phyloP scores from a whole-genome alignment of 805 yeast genomes.

The Grigorovia jiainica region DNA sequence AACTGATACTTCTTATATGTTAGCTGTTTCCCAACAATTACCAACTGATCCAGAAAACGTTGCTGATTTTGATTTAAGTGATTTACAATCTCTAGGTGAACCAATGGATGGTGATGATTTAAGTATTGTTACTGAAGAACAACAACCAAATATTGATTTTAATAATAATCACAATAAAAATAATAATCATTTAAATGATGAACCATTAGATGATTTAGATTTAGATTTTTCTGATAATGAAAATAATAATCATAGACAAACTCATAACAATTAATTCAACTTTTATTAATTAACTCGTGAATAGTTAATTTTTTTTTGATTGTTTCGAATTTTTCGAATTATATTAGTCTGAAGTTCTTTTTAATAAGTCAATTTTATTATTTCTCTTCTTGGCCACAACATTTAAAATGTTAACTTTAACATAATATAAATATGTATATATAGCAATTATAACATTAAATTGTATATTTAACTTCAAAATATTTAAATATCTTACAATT shows the following conservation, averaged over 20 bases:
- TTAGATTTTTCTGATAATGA: conserved; percentile 27
- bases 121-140: conserved; percentile 14
- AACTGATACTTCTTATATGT: conserved; percentile 85
- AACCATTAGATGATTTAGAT: conserved; percentile 15
- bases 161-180: not conserved
- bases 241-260: conserved; percentile 3
- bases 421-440: too few species aligned
- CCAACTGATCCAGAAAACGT: conserved; percentile 70
- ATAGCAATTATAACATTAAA: too few species aligned
- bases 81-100: conserved; percentile 36
- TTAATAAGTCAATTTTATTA: too few species aligned
- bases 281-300: too few species aligned
- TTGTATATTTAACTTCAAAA: too few species aligned
- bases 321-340: too few species aligned
- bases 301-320: not conserved
- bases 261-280: not conserved
- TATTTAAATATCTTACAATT: too few species aligned
- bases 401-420: too few species aligned
- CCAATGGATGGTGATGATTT: conserved; percentile 25
- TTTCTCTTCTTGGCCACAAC: too few species aligned
- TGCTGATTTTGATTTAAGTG: conserved; percentile 57
- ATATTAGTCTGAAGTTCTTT: too few species aligned
- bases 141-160: not conserved
- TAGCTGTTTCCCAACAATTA: conserved; percentile 88
- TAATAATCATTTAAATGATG: not conserved